Conservation (phyloP, 495 filamentous ascomycete genomes). For the Sabuloglossum arenarium region DNA sequence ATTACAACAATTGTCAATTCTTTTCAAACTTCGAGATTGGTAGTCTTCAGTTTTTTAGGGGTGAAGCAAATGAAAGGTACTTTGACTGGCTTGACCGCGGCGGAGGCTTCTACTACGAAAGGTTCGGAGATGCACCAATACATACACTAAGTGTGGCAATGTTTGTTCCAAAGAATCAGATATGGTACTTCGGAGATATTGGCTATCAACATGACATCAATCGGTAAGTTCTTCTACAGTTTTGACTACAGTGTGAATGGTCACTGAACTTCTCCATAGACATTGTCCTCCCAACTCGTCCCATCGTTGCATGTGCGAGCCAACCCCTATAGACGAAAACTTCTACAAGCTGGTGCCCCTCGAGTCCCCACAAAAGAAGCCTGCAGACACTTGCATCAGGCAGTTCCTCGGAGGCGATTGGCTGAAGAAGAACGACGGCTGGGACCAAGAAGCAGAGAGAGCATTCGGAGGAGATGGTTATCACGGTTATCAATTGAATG, state of each 20-base stretch:
- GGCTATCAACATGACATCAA: constrained; percentile 33
- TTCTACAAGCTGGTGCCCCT: constrained; percentile 30
- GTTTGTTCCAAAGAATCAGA: constrained; percentile 24
- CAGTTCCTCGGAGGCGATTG: constrained; percentile 27
- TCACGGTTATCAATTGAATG: constrained; percentile 17
- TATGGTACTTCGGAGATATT: constrained; percentile 31
- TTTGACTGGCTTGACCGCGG: constrained; percentile 34
- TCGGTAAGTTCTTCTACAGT: constrained; percentile 13
- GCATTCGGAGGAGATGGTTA: constrained; percentile 23
- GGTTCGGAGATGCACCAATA: constrained; percentile 44
- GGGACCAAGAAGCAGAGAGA: constrained; percentile 16
- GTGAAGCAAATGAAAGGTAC: constrained; percentile 31
- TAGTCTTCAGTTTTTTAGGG: constrained; percentile 36
- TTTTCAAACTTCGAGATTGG: constrained; percentile 46
- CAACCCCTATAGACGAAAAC: constrained; percentile 27
- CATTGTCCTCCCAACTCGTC: constrained; percentile 16
- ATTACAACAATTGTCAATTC: constrained; percentile 32
- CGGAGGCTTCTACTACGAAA: constrained; percentile 41
- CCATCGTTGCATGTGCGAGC: constrained; percentile 24
- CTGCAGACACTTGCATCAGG: constrained; percentile 27
- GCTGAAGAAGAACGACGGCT: constrained; percentile 24
- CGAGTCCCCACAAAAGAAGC: constrained; percentile 29
- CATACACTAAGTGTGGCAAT: constrained; percentile 32
- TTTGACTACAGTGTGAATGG: constrained; percentile 10
- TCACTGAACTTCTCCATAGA: constrained; percentile 6